These are phyloP conservation scores for Phytophthora rubi DNA, from an alignment of 352 stramenopile species.

Conservation along the genomic window DNA sequence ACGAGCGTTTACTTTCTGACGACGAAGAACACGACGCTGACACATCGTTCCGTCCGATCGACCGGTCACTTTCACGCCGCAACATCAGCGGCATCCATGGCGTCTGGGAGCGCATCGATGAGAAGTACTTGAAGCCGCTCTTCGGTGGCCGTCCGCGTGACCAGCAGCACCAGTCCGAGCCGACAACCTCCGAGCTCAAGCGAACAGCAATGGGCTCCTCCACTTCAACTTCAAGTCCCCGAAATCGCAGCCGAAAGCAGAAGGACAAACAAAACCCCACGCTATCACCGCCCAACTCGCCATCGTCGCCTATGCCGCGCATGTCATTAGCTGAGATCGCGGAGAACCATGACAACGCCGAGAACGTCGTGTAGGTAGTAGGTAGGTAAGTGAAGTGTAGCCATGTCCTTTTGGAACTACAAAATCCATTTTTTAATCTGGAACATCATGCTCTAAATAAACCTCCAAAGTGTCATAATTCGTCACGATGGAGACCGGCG, in stretches of 20 bases:
- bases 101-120: conserved; percentile 69
- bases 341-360: conserved; percentile 49
- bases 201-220: conserved; percentile 11
- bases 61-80: conserved; percentile 33
- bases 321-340: conserved; percentile 68
- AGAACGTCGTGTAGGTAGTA: conserved; percentile 36
- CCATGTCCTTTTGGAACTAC: conserved; percentile 19
- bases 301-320: conserved; percentile 22
- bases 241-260: conserved; percentile 16
- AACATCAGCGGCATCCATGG: conserved; percentile 61
- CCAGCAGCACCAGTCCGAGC: conserved; percentile 28
- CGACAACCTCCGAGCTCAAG: conserved; percentile 29
- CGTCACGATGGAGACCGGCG: conserved; percentile 17
- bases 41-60: conserved; percentile 51
- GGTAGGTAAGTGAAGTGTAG: conserved; percentile 15
- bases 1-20: conserved; percentile 61
- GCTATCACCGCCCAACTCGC: conserved; percentile 28
- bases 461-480: too few relatives aligned
- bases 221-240: conserved; percentile 8
- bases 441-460: background rate
- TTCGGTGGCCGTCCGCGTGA: conserved; percentile 60
- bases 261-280: conserved; percentile 17
- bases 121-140: conserved; percentile 76
- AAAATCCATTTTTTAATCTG: conserved; percentile 3
- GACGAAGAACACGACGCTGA: conserved; percentile 63